Conservation (phyloP, 2,329 filamentous ascomycete genomes). For the Botrytis tulipae region DNA sequence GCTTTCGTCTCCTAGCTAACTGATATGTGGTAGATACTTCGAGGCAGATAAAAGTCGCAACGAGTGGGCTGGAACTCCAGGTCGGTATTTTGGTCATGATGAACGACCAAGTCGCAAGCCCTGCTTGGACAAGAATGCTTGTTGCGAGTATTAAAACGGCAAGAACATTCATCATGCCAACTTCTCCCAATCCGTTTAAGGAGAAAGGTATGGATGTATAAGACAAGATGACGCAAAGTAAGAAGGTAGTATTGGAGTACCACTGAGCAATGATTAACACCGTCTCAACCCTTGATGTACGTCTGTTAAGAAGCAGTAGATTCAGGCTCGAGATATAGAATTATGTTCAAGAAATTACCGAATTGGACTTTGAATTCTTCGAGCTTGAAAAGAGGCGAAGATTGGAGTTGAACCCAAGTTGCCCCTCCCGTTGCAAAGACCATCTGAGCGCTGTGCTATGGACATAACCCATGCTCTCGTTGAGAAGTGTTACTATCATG, state of each 20-base stretch:
- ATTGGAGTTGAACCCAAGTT: not conserved
- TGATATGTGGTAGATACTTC: not conserved
- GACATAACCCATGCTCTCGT: not conserved
- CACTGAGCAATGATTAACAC: not conserved
- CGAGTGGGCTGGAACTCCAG: not conserved
- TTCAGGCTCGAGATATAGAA: not conserved
- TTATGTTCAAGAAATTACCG: not conserved
- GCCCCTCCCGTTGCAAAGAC: not conserved
- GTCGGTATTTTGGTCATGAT: not conserved
- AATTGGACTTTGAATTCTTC: not conserved
- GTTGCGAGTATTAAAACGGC: not conserved
- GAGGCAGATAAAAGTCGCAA: not conserved
- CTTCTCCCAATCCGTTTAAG: not conserved
- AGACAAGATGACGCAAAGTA: not conserved
- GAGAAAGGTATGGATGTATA: not conserved
- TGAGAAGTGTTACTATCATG: not conserved
- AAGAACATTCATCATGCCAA: fast-evolving
- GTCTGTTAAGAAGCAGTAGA: too few relatives aligned
- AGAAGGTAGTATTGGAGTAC: not conserved
- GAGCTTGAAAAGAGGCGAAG: not conserved
- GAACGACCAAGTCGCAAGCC: not conserved
- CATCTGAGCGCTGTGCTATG: not conserved
- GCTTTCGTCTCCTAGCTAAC: not conserved
- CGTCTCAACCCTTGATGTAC: not conserved
- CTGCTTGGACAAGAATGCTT: not conserved